phyloP scores from a whole-genome alignment of 176 grass and related monocot genomes.

The Alloteropsis semialata region DNA sequence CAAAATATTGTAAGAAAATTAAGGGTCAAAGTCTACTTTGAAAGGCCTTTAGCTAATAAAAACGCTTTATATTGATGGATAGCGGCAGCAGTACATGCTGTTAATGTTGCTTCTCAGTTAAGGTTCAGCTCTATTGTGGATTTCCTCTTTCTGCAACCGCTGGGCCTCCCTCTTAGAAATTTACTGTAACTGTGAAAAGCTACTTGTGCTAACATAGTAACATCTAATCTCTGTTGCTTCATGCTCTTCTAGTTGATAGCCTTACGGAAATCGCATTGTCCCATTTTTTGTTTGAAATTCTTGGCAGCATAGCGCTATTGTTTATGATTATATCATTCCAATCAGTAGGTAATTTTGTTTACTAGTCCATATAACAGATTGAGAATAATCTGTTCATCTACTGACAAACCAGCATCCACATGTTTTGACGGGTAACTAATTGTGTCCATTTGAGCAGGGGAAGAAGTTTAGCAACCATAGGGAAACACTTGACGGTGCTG shows the following conservation, averaged over 20 bases:
- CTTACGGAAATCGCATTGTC: neutral
- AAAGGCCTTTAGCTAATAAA: too few relatives aligned
- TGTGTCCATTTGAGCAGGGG: constrained; percentile 40
- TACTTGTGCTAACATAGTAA: neutral
- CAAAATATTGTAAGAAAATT: too few relatives aligned
- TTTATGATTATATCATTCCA: too few relatives aligned
- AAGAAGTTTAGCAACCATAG: constrained; percentile 92
- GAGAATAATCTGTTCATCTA: neutral
- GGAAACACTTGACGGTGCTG: constrained; percentile 58
- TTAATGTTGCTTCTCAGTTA: neutral
- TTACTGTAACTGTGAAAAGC: neutral
- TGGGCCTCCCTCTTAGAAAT: neutral
- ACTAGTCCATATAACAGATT: neutral
- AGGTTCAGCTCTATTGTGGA: neutral
- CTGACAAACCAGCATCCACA: neutral
- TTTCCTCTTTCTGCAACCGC: neutral
- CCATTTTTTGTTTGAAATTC: constrained; percentile 15
- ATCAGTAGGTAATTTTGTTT: constrained; percentile 8
- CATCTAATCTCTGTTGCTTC: too few relatives aligned
- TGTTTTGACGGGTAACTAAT: neutral
- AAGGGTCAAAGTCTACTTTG: too few relatives aligned
- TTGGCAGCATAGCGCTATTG: too few relatives aligned
- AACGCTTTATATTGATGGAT: too few relatives aligned
- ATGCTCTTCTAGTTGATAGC: neutral
- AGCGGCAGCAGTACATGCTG: neutral